phyloP scores from a whole-genome alignment of 352 stramenopile genomes.

The Discostella stelligera region DNA sequence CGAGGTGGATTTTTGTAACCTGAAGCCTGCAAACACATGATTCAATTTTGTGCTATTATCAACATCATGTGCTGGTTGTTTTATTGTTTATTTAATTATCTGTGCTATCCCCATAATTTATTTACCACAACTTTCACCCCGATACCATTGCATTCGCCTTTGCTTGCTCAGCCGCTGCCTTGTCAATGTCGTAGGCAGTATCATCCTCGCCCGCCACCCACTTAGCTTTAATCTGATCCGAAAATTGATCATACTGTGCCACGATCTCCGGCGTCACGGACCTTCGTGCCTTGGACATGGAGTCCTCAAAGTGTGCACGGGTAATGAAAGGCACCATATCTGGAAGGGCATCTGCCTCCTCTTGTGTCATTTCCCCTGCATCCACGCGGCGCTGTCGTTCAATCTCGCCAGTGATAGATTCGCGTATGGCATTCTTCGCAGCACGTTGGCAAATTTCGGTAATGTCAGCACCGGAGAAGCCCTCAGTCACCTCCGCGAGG shows the following conservation, averaged over 20 bases:
- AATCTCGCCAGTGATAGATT: slow-evolving; percentile 82
- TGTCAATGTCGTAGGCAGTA: slow-evolving; percentile 77
- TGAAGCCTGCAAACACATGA: too few species aligned
- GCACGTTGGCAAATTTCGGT: slow-evolving; percentile 87
- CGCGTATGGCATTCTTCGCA: slow-evolving; percentile 86
- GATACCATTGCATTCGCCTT: slow-evolving; percentile 70
- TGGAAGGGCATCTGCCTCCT: slow-evolving; percentile 78
- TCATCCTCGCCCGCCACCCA: slow-evolving; percentile 60
- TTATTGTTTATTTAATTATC: neutral
- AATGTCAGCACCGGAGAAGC: slow-evolving; percentile 85
- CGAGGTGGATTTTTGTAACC: too few species aligned
- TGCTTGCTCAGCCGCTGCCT: slow-evolving; percentile 67
- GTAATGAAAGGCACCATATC: slow-evolving; percentile 85
- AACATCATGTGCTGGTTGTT: neutral
- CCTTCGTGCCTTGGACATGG: slow-evolving; percentile 83
- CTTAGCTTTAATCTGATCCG: slow-evolving; percentile 83
- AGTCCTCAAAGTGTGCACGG: slow-evolving; percentile 84
- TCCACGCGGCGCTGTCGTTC: slow-evolving; percentile 80
- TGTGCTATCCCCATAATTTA: neutral
- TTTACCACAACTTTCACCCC: neutral
- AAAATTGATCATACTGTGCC: slow-evolving; percentile 85
- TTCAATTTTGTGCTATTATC: too few species aligned
- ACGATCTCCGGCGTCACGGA: slow-evolving; percentile 85
- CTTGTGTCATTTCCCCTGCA: slow-evolving; percentile 78
- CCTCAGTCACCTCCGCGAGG: slow-evolving; percentile 83